Conservation (phyloP, 2,329 filamentous ascomycete species). For the Diaporthe ilicicola region DNA sequence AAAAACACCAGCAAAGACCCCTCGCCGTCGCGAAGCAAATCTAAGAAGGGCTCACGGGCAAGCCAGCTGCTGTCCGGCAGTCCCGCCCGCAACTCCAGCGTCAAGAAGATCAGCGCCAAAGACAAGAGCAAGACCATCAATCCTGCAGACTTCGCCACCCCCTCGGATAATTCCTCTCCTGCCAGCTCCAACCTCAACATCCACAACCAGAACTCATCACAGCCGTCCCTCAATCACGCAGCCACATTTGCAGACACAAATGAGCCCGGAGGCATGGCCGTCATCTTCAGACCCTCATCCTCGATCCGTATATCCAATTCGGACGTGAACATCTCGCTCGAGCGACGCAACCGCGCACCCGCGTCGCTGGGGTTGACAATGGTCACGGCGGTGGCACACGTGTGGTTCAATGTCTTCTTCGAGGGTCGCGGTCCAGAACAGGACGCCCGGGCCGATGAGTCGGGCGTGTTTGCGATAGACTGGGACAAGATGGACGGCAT, state of each 20-base stretch:
- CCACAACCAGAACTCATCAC: constrained; percentile 24
- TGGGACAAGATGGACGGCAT: constrained; percentile 88
- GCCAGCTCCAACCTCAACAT: constrained; percentile 30
- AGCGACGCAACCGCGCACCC: constrained; percentile 81
- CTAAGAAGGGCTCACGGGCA: constrained; percentile 36
- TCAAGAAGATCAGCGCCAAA: constrained; percentile 30
- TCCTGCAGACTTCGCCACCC: constrained; percentile 33
- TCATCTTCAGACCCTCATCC: constrained; percentile 77
- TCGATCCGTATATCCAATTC: constrained; percentile 79
- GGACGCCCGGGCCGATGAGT: constrained; percentile 70
- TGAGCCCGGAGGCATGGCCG: constrained; percentile 72
- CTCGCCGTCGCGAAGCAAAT: constrained; percentile 36
- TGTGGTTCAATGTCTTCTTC: constrained; percentile 97
- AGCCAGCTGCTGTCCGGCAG: constrained; percentile 27
- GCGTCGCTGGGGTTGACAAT: constrained; percentile 84
- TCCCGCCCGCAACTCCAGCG: constrained; percentile 22
- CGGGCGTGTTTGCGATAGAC: constrained; percentile 67
- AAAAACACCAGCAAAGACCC: constrained; percentile 36
- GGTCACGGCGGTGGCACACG: constrained; percentile 91
- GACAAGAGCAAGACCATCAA: constrained; percentile 43
- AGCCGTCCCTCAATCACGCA: constrained; percentile 13
- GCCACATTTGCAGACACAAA: constrained; percentile 45
- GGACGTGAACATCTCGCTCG: constrained; percentile 90
- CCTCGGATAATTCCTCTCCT: constrained; percentile 26
- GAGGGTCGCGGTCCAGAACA: constrained; percentile 81